phyloP scores from a whole-genome alignment of 208 protist species.

The Leishmania aethiopica region DNA sequence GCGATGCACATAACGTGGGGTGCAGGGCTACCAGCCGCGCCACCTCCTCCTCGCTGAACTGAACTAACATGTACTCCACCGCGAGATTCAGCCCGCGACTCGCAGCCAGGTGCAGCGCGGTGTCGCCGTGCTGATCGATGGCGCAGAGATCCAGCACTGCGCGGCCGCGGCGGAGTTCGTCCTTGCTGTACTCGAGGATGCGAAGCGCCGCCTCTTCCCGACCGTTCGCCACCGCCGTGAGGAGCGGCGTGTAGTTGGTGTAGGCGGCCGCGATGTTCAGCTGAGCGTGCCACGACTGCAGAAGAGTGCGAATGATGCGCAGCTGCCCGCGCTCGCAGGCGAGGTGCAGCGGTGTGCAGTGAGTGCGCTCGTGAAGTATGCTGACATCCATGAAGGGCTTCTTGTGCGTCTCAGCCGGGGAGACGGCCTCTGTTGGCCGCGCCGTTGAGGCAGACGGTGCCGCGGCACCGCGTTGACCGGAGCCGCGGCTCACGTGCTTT shows the following conservation, averaged over 20 bases:
- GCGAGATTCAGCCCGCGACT: constrained; percentile 48
- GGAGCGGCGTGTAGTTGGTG: constrained; percentile 68
- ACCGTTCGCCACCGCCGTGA: constrained; percentile 58
- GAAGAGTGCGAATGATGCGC: constrained; percentile 49
- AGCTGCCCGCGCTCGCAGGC: constrained; percentile 74
- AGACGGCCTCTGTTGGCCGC: background rate
- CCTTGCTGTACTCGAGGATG: constrained; percentile 76
- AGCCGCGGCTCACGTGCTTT: background rate
- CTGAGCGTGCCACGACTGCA: constrained; percentile 56
- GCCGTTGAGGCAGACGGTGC: background rate
- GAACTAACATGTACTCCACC: constrained; percentile 81
- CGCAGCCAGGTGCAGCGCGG: constrained; percentile 68
- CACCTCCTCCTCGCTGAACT: constrained; percentile 79
- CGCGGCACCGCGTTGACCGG: background rate
- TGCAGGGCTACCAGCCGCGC: constrained; percentile 30
- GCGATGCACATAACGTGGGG: constrained; percentile 10
- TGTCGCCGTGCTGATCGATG: constrained; percentile 72
- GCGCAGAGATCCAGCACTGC: constrained; percentile 66
- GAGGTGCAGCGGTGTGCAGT: constrained; percentile 79
- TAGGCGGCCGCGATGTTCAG: constrained; percentile 58
- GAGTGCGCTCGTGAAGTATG: constrained; percentile 62
- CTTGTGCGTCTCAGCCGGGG: background rate
- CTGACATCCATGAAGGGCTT: constrained; percentile 70
- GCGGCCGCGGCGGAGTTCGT: constrained; percentile 62
- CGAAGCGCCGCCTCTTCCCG: constrained; percentile 64